Base-by-base conservation (phyloP, 768 basidiomycete species). In the Leucosporidium scottii region DNA sequence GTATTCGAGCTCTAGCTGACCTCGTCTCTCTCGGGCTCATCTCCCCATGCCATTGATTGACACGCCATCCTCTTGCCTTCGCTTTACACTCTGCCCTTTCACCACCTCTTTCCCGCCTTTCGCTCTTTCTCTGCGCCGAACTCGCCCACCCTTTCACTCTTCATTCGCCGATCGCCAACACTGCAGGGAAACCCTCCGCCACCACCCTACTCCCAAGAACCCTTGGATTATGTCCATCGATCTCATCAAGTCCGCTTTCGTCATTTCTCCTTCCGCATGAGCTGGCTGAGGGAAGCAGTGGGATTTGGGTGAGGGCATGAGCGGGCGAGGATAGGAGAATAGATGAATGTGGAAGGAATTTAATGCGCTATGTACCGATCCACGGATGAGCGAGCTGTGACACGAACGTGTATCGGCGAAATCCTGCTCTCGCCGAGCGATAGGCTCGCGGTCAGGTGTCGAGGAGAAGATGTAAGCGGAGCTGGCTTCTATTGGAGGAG, bases 181-280 rank as follows among this genome's bases (percentile, higher is more conserved):
- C 7, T 8, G 28, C 61, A 63, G 59, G 48, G 72, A 74, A 64
- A 57, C 57, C 27, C 56, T 73, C 0, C 62, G 68, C 15, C 58
- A 69, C 34, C 17, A 25, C 23, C 71, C 68, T 0, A 59, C 64
- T 13, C 75, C 75, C 10, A 76, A 76, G 62, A 71, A 71, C 61
- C 75, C 75, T 3, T 75, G 73, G 73, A 21, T 67, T 6, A 69
- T 69, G 0, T 60, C 65, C 39, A 1, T 64, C 47, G 67, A 68
- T 23, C 49, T 63, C 1, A 51, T 67, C 25, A n/a, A 18, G 49
- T 50, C n/a, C 4, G 20, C n/a, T 17, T 50, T n/a, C n/a, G 20
- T 18, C 49, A 50, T 20, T 6, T 50, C 49, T 18, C 49, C 49
- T n/a, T 50, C n/a, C 6, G n/a, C n/a, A n/a, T 50, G 49, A n/a